Conservation (phyloP, 257 asterid species). For the Solanum dulcamara region DNA sequence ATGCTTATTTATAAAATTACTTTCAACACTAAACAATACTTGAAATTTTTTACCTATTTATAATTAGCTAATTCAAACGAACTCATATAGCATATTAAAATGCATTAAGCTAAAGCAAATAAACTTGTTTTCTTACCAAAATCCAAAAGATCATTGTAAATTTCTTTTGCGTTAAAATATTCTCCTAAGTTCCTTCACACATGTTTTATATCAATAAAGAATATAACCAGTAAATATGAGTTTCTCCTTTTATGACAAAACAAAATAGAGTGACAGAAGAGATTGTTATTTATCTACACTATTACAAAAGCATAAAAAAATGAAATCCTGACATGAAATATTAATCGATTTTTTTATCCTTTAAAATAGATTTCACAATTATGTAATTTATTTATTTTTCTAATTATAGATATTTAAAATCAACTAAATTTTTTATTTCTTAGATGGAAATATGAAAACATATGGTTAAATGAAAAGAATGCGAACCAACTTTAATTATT, state of each 20-base stretch:
- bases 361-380: neutral
- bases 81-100: neutral
- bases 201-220: no score
- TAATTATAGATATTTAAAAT: neutral
- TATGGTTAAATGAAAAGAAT: neutral
- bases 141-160: neutral
- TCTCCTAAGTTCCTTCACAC: neutral
- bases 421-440: neutral
- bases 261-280: neutral
- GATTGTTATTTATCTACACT: neutral
- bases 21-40: neutral
- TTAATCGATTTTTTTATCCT: neutral
- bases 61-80: neutral
- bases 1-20: neutral
- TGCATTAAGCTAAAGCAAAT: neutral
- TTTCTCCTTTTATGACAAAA: neutral
- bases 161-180: neutral
- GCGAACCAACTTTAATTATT: neutral
- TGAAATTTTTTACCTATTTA: neutral
- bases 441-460: neutral
- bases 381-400: neutral
- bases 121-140: neutral
- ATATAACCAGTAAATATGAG: neutral
- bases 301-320: neutral
- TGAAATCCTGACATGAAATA: neutral